These are phyloP conservation scores for Alternaria ethzedia DNA, from an alignment of 2,329 filamentous ascomycete species.

Conservation along the genomic window DNA sequence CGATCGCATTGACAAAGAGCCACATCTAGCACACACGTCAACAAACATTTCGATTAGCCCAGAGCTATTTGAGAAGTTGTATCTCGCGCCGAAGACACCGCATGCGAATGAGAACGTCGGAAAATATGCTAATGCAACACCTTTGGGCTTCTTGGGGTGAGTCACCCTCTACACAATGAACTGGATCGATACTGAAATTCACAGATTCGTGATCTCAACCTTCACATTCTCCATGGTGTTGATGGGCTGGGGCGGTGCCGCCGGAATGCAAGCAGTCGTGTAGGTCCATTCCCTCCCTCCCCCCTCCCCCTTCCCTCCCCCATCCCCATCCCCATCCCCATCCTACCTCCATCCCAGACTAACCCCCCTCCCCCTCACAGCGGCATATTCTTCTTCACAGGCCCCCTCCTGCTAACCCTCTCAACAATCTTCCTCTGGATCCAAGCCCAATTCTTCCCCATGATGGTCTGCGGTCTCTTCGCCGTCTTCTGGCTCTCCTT, in stretches of 20 bases:
- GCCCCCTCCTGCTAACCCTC: constrained; percentile 56
- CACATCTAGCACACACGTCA: constrained; percentile 25
- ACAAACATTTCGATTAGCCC: constrained; percentile 38
- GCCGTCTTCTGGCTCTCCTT: constrained; percentile 60
- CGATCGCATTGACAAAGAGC: constrained; percentile 28
- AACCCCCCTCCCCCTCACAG: constrained; percentile 1
- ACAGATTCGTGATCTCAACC: constrained; percentile 50
- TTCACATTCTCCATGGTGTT: constrained; percentile 51
- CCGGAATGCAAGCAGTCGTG: constrained; percentile 44
- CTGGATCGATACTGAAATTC: background rate
- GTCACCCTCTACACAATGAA: background rate
- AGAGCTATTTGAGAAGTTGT: constrained; percentile 39
- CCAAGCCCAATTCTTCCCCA: constrained; percentile 43
- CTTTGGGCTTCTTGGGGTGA: constrained; percentile 40
- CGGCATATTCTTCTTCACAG: constrained; percentile 53
- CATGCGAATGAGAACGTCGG: constrained; percentile 24
- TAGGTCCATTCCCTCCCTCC: constrained; percentile 10
- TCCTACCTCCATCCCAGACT: background rate
- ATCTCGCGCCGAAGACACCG: constrained; percentile 33
- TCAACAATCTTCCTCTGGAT: constrained; percentile 61
- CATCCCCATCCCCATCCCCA: background rate
- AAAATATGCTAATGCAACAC: constrained; percentile 35
- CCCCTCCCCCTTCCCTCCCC: too few relatives aligned
- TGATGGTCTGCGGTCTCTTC: constrained; percentile 62
- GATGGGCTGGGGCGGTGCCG: constrained; percentile 51